Evolutionary conservation across 768 basidiomycete genomes (phyloP).

Genomic region (Sarcodon sp.): DNA sequence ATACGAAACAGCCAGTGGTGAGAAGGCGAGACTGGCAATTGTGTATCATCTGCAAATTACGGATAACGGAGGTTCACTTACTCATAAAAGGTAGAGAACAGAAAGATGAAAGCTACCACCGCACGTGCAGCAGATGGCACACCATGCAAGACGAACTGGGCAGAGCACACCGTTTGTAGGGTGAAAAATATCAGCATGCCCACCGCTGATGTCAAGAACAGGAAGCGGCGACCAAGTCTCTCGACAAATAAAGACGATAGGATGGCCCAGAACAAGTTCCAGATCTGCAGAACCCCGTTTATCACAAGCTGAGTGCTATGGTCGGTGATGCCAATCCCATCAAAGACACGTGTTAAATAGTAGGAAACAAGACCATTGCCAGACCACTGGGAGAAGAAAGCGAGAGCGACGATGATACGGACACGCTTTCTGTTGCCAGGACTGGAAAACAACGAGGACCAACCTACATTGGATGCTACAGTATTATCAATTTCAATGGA

Average conservation of each 20-base stretch:
- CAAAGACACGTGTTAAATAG: constrained; percentile 67
- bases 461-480: constrained; percentile 48
- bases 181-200: constrained; percentile 58
- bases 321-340: constrained; percentile 51
- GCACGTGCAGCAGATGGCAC: constrained; percentile 41
- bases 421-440: constrained; percentile 67
- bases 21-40: constrained; percentile 53
- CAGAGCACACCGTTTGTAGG: constrained; percentile 55
- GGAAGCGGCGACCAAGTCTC: constrained; percentile 50
- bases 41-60: not conserved
- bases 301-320: constrained; percentile 60
- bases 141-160: constrained; percentile 33
- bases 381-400: constrained; percentile 81
- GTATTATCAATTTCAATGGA: constrained; percentile 56
- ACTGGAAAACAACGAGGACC: constrained; percentile 54
- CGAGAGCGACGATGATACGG: constrained; percentile 63
- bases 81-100: constrained; percentile 74
- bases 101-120: constrained; percentile 75
- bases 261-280: constrained; percentile 59
- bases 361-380: constrained; percentile 78
- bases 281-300: constrained; percentile 78
- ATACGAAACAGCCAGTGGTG: constrained; percentile 78
- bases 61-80: constrained; percentile 17
- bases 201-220: constrained; percentile 49
- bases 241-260: constrained; percentile 50